These are phyloP conservation scores for Podaxis carcinomalis DNA, from an alignment of 768 basidiomycete genomes.

Conservation along the genomic window DNA sequence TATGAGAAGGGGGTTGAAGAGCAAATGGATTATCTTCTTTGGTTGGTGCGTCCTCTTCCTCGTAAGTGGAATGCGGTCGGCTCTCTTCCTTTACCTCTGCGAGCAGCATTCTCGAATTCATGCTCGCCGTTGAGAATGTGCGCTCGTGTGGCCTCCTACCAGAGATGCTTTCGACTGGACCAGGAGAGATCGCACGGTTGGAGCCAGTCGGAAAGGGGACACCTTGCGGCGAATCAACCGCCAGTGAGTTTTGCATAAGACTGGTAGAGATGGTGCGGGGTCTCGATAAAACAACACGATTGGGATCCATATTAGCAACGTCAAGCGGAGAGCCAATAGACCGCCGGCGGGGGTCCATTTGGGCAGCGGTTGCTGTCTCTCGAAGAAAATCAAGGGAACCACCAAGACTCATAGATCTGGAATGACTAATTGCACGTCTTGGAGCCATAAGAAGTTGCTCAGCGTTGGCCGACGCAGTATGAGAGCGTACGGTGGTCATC, in stretches of 20 bases:
- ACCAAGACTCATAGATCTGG: conserved; percentile 61
- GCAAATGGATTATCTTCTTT: conserved; percentile 65
- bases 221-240: not conserved
- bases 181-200: conserved; percentile 46
- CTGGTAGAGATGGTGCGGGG: conserved; percentile 48
- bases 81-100: conserved; percentile 32
- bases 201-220: conserved; percentile 66
- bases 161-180: conserved; percentile 14
- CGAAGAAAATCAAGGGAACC: conserved; percentile 51
- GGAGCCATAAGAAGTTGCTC: conserved; percentile 28
- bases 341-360: conserved; percentile 36
- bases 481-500: conserved; percentile 37
- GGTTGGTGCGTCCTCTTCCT: conserved; percentile 15
- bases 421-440: conserved; percentile 35
- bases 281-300: conserved; percentile 36
- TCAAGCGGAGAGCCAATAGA: conserved; percentile 60
- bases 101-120: conserved; percentile 43
- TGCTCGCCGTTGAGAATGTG: conserved; percentile 46
- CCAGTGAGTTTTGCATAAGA: conserved; percentile 27
- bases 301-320: conserved; percentile 40
- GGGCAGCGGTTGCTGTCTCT: conserved; percentile 14
- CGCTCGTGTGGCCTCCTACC: conserved; percentile 31
- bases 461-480: conserved; percentile 37
- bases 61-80: conserved; percentile 24
- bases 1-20: conserved; percentile 57